Percentiles rank a stretch among this genome's conserved stretches.
phyloP scores from a whole-genome alignment of 139 green algal species.

The Astrephomene gubernaculifera region DNA sequence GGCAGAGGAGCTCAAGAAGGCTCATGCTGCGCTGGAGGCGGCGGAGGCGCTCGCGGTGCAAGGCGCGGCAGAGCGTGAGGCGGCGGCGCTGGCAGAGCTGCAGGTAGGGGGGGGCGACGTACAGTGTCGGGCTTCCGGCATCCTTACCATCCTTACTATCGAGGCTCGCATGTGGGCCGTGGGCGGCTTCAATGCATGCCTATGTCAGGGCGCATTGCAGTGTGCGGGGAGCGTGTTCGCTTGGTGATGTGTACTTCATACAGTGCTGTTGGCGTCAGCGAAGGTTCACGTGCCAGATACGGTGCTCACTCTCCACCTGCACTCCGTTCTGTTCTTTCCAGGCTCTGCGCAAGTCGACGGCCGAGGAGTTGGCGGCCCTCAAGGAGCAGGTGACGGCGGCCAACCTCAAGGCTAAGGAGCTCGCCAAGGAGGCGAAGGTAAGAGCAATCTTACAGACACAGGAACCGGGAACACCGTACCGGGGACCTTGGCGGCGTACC shows the following conservation, averaged over 20 bases:
- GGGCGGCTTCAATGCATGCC: no score
- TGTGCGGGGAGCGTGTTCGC: no score
- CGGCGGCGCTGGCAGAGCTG: neutral
- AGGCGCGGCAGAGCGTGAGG: neutral
- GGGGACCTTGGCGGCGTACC: neutral
- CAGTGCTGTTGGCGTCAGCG: no score
- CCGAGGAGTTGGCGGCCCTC: neutral
- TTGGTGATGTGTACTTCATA: no score
- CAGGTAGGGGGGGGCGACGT: constrained; percentile 1
- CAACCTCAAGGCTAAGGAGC: neutral
- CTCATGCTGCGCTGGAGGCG: neutral
- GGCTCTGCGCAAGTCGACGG: neutral
- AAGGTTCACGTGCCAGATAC: no score
- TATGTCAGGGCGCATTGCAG: no score
- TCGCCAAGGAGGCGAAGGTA: constrained; percentile 11
- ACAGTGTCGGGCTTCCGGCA: no score
- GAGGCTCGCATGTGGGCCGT: no score
- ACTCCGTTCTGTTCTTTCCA: neutral
- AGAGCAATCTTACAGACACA: neutral
- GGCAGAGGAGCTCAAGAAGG: constrained; percentile 29
- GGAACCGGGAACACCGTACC: neutral
- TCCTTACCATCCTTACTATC: no score
- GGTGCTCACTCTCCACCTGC: no score
- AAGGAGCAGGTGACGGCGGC: neutral
- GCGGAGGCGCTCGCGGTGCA: neutral